Conservation (phyloP, 495 filamentous ascomycete species). For the Thozetella sp. region DNA sequence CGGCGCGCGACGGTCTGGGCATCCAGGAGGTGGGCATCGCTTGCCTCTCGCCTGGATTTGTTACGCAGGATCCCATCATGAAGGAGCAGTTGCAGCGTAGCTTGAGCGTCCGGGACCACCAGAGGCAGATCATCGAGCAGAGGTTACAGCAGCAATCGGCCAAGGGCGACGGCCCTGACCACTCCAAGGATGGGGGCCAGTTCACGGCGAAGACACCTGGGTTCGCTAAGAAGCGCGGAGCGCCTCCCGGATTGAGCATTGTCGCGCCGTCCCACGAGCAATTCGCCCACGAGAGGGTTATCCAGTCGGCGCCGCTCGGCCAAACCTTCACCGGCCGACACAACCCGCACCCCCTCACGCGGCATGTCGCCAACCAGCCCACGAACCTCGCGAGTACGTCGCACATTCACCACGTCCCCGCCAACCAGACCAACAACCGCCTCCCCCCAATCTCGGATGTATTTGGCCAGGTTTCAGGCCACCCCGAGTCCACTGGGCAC, state of each 20-base stretch:
- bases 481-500: slow-evolving; percentile 71
- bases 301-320: slow-evolving; percentile 95
- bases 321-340: slow-evolving; percentile 93
- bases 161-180: slow-evolving; percentile 67
- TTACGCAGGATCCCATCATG: slow-evolving; percentile 95
- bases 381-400: slow-evolving; percentile 85
- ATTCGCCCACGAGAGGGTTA: slow-evolving; percentile 93
- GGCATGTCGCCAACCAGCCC: slow-evolving; percentile 82
- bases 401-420: slow-evolving; percentile 90
- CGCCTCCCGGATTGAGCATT: slow-evolving; percentile 90
- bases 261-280: slow-evolving; percentile 95
- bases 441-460: slow-evolving; percentile 94
- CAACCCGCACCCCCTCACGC: slow-evolving; percentile 77
- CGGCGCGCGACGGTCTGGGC: slow-evolving; percentile 69
- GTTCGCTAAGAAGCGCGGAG: slow-evolving; percentile 68
- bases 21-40: slow-evolving; percentile 95
- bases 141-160: slow-evolving; percentile 86
- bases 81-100: slow-evolving; percentile 93
- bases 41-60: slow-evolving; percentile 92
- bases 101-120: slow-evolving; percentile 90
- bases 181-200: slow-evolving; percentile 45
- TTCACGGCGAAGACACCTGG: slow-evolving; percentile 68
- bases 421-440: slow-evolving; percentile 87
- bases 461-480: slow-evolving; percentile 80
- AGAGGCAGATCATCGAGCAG: slow-evolving; percentile 91